These are phyloP conservation scores for Podospora sp. DNA, from an alignment of 495 filamentous ascomycete species.

Conservation along the genomic window DNA sequence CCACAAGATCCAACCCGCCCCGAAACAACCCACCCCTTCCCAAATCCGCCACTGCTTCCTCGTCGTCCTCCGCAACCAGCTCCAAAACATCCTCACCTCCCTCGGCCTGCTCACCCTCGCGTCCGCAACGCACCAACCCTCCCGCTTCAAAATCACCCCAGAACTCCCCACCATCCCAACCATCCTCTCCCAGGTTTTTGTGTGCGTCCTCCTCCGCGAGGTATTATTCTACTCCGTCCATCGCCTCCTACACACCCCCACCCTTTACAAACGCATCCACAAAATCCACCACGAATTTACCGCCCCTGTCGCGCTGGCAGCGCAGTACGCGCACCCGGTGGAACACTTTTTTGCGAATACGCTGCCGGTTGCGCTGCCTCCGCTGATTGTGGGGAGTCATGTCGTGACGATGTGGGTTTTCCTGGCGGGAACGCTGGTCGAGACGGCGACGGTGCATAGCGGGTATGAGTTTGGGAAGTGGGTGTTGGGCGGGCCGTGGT, in stretches of 20 bases:
- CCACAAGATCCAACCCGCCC: constrained; percentile 60
- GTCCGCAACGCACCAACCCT: constrained; percentile 22
- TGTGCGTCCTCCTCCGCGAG: constrained; percentile 54
- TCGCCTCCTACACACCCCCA: constrained; percentile 54
- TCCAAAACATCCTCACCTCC: constrained; percentile 44
- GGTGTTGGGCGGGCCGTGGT: background rate
- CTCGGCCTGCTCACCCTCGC: constrained; percentile 34
- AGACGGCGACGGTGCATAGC: constrained; percentile 56
- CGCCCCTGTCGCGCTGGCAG: constrained; percentile 59
- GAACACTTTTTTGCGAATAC: constrained; percentile 60
- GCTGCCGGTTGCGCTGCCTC: constrained; percentile 56
- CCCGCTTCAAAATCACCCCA: constrained; percentile 42
- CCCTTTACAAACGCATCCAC: constrained; percentile 56
- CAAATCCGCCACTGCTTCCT: constrained; percentile 51
- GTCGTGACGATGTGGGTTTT: constrained; percentile 57
- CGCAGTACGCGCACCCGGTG: constrained; percentile 61
- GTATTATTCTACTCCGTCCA: constrained; percentile 60
- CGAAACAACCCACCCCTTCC: constrained; percentile 50
- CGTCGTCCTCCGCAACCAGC: constrained; percentile 52
- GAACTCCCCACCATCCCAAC: constrained; percentile 39
- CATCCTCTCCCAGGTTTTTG: constrained; percentile 46
- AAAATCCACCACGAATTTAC: constrained; percentile 62
- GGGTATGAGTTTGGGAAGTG: constrained; percentile 54
- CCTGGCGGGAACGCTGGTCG: constrained; percentile 48
- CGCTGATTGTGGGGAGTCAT: constrained; percentile 50